Percentiles rank a stretch among this genome's conserved stretches.
These are phyloP conservation scores for Gryganskiella cystojenkinii DNA, from an alignment of 192 early-diverging fungal species.

Conservation along the genomic window DNA sequence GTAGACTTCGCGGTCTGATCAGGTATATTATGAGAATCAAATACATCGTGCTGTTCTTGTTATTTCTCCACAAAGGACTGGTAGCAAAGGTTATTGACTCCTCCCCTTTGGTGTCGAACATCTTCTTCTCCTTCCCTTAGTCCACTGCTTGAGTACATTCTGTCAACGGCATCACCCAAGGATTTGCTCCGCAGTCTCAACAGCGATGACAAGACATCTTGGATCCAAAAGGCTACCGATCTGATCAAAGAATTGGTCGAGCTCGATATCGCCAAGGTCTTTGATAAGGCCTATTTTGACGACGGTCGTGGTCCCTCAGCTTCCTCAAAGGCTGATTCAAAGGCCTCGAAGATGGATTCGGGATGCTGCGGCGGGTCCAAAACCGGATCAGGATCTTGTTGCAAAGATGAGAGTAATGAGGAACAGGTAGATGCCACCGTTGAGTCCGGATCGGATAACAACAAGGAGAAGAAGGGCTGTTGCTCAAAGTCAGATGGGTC, in stretches of 20 bases:
- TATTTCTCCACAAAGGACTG: background rate
- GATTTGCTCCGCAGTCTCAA: background rate
- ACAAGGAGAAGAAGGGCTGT: background rate
- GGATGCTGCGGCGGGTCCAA: conserved; percentile 30
- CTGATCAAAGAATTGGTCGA: conserved; percentile 41
- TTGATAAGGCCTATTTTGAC: conserved; percentile 52
- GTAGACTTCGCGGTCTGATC: conserved; percentile 63
- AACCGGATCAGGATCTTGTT: conserved; percentile 10
- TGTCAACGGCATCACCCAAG: conserved; percentile 1
- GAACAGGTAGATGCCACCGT: background rate
- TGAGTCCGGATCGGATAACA: background rate
- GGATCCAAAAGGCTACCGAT: conserved; percentile 17
- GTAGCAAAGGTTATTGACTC: no score
- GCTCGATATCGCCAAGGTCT: conserved; percentile 39
- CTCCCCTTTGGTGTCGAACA: no score
- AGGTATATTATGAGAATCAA: conserved; percentile 54
- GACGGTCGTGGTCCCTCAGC: background rate
- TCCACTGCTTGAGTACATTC: conserved; percentile 32
- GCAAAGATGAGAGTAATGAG: conserved; percentile 10
- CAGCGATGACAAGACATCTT: conserved; percentile 8
- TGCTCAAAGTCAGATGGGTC: no score
- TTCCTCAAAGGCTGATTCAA: background rate
- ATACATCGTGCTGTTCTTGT: background rate
- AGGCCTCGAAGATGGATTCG: background rate
- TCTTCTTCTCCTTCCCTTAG: conserved; percentile 2